Base-by-base conservation (phyloP, 768 basidiomycete genomes). In the Phylloporus sp. region DNA sequence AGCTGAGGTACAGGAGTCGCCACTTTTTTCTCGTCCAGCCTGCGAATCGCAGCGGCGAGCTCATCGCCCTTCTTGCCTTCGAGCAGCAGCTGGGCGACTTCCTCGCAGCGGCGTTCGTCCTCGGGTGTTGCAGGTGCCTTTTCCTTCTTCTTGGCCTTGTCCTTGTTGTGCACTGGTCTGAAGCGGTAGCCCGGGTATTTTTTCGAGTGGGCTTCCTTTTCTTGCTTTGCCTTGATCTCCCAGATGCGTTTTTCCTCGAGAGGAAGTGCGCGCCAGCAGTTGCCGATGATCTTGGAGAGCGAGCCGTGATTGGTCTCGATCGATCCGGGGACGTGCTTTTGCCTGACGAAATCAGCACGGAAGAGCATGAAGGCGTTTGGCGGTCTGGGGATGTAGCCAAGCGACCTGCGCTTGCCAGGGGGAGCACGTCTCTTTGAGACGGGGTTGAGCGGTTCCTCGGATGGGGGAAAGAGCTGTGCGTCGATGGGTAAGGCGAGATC, bases 41-140 rank as follows among this genome's bases (percentile, higher is more conserved):
- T 64, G n/a, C 79, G 74, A 15, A 86, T 76, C 1, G 83, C 84
- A 42, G 73, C 76, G 0, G 82, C 82, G 28, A 87, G 79, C 57
- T 84, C 78, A 26, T 83, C 80, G 34, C 85, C 85, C 63, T 85
- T 86, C 68, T 81, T 86, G 3, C 86, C 86, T 39, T 81, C 79
- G 2, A 88, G 73, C 0, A 87, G 70, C 7, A 87, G 67, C 52
- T 78, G 76, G 0, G 85, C 83, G 13, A 87, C 81, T 44, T 81
- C 78, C 50, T 85, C 74, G 36, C 67, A 69, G 1, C 71, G 67
- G 2, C 61, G 56, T 24, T 70, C 68, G 20, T 71, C 66, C 40
- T 66, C 63, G 15, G 58, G 55, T 0, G 61, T 59, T 1, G 60
- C 22, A 0, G 42, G 10, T 0, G 58, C 18, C 34, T 61, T 68